Percentiles rank a stretch among this genome's conserved stretches.
phyloP scores from a whole-genome alignment of 257 asterid genomes.

The Echites panduratus region DNA sequence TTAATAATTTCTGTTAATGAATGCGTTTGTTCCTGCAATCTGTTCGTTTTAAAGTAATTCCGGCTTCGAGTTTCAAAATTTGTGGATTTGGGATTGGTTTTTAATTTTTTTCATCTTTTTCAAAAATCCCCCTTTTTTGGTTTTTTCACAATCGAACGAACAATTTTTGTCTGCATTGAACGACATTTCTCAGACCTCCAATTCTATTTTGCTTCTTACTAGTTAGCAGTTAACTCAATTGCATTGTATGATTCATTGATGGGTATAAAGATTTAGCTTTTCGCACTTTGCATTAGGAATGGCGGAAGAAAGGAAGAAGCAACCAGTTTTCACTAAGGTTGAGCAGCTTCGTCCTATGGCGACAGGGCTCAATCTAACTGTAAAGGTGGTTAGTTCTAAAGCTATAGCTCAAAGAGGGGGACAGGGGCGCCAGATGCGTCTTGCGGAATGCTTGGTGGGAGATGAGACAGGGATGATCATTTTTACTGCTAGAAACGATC shows the following conservation, averaged over 20 bases:
- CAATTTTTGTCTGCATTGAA: neutral
- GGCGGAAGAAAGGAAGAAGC: slow-evolving; percentile 70
- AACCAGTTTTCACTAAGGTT: slow-evolving; percentile 69
- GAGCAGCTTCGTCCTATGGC: slow-evolving; percentile 64
- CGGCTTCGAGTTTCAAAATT: neutral
- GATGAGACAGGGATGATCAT: slow-evolving; percentile 42
- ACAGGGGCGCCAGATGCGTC: slow-evolving; percentile 30
- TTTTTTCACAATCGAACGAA: no score
- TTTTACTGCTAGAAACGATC: slow-evolving; percentile 39
- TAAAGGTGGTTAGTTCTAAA: slow-evolving; percentile 32
- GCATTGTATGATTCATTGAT: neutral
- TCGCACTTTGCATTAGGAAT: slow-evolving; percentile 18
- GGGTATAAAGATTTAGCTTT: neutral
- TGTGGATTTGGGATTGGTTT: slow-evolving; percentile 6
- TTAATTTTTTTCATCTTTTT: neutral
- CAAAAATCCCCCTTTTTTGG: neutral
- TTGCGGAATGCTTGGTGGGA: slow-evolving; percentile 40
- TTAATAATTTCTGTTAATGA: no score
- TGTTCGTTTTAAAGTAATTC: neutral
- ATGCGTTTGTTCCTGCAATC: neutral
- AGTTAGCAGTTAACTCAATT: neutral
- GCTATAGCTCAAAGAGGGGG: slow-evolving; percentile 28
- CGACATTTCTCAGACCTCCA: neutral
- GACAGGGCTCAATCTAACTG: slow-evolving; percentile 31
- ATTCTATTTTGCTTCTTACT: neutral